Evolutionary conservation across 805 yeast genomes (phyloP).

Genomic region (Brettanomyces anomalus): DNA sequence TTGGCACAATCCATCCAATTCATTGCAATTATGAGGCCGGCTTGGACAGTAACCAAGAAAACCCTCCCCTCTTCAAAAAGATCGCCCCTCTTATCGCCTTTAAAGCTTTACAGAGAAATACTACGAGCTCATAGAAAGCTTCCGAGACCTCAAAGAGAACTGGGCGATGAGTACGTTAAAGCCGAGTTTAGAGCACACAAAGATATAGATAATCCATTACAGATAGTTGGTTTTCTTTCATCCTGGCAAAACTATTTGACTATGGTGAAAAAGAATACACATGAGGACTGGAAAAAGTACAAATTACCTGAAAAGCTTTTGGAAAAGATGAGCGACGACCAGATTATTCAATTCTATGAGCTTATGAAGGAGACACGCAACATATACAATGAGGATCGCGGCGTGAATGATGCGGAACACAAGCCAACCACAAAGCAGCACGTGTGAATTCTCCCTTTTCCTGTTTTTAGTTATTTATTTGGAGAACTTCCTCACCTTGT

Average conservation of each 20-base stretch:
- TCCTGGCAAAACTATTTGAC: slow-evolving; percentile 87
- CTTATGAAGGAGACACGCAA: slow-evolving; percentile 60
- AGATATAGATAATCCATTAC: slow-evolving; percentile 76
- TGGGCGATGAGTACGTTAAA: slow-evolving; percentile 87
- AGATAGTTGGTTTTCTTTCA: slow-evolving; percentile 86
- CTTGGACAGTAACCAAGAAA: no score
- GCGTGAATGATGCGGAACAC: background rate
- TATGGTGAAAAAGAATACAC: slow-evolving; percentile 34
- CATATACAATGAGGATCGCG: slow-evolving; percentile 12
- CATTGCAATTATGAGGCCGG: no score
- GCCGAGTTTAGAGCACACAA: slow-evolving; percentile 85
- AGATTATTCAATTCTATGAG: slow-evolving; percentile 73
- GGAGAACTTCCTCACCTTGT: background rate
- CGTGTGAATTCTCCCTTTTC: no score
- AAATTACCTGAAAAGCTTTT: slow-evolving; percentile 54
- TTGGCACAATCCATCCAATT: no score
- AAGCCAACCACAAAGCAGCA: no score
- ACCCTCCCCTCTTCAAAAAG: slow-evolving; percentile 5
- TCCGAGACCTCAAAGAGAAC: slow-evolving; percentile 58
- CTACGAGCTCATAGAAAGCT: slow-evolving; percentile 69
- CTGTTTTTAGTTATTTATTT: no score
- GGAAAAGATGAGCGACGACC: slow-evolving; percentile 85
- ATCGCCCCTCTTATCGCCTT: slow-evolving; percentile 67
- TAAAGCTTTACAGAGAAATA: slow-evolving; percentile 68
- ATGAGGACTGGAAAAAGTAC: slow-evolving; percentile 56